phyloP scores from a whole-genome alignment of 805 yeast genomes.

The Cyberlindnera lachancei region DNA sequence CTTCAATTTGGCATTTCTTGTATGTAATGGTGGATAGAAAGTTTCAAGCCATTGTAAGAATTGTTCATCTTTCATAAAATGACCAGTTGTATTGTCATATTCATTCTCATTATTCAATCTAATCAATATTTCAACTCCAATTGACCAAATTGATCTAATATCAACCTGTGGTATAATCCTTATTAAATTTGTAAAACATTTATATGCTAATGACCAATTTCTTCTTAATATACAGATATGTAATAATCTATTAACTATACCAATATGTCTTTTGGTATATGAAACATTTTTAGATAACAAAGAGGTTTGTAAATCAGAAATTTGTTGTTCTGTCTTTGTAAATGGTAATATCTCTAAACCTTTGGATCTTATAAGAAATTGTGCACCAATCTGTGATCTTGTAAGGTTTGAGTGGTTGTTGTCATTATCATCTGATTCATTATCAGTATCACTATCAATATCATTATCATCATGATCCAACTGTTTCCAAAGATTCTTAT shows the following conservation, averaged over 20 bases:
- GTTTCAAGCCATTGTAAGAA: constrained; percentile 17
- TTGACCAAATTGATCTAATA: constrained; percentile 52
- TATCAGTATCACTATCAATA: background rate
- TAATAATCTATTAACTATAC: constrained; percentile 20
- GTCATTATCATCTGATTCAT: constrained; percentile 8
- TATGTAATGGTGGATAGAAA: constrained; percentile 4
- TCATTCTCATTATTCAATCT: constrained; percentile 12
- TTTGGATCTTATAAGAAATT: background rate
- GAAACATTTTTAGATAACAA: constrained; percentile 1
- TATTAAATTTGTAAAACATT: constrained; percentile 41
- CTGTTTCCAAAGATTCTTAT: constrained; percentile 5
- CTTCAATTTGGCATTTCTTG: background rate
- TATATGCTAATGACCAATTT: constrained; percentile 52
- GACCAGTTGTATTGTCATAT: constrained; percentile 8
- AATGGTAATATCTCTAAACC: constrained; percentile 14
- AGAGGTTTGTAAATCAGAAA: background rate
- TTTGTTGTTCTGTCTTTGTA: background rate
- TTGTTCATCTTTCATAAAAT: constrained; percentile 17
- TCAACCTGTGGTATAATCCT: constrained; percentile 44
- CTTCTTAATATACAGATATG: constrained; percentile 39
- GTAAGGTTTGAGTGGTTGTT: constrained; percentile 1
- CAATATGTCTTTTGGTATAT: constrained; percentile 7
- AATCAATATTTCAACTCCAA: constrained; percentile 49
- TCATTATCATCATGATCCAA: background rate
- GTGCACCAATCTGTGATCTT: background rate